phyloP scores from a whole-genome alignment of 2,329 filamentous ascomycete genomes.

The Xylaria sp. region DNA sequence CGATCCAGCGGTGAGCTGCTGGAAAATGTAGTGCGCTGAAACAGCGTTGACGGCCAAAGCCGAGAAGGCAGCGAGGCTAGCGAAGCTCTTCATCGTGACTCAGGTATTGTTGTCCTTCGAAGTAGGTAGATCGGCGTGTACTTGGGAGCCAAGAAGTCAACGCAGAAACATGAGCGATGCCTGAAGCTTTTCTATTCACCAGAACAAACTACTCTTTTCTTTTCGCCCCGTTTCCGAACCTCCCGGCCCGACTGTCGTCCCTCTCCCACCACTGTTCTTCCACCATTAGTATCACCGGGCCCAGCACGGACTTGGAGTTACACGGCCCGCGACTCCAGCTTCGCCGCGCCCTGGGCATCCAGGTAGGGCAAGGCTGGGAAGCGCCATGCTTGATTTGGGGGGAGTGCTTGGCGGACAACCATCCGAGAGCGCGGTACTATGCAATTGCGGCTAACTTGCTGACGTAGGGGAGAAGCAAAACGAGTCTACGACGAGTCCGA shows the following conservation, averaged over 20 bases:
- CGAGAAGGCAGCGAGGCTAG: constrained; percentile 45
- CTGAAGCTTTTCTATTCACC: constrained; percentile 28
- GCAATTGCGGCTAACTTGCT: neutral
- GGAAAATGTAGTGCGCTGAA: constrained; percentile 56
- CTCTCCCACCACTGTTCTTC: constrained; percentile 23
- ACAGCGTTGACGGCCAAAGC: constrained; percentile 49
- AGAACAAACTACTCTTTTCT: neutral
- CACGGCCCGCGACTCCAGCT: constrained; percentile 32
- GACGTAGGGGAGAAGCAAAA: neutral
- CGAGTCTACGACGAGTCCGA: constrained; percentile 8
- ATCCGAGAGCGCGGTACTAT: constrained; percentile 19
- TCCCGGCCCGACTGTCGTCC: constrained; percentile 19
- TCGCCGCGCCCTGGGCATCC: neutral
- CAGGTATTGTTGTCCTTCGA: neutral
- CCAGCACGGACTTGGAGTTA: constrained; percentile 27
- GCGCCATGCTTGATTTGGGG: constrained; percentile 8
- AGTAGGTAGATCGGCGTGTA: neutral
- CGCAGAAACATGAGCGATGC: neutral
- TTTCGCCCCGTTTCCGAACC: constrained; percentile 7
- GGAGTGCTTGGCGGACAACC: constrained; percentile 1
- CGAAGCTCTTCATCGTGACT: constrained; percentile 48
- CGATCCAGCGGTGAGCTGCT: constrained; percentile 50
- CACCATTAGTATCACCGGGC: constrained; percentile 20
- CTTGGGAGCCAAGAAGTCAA: neutral
- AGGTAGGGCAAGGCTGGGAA: constrained; percentile 21